phyloP scores from a whole-genome alignment of 176 grass and related monocot genomes.

The Typha latifolia region DNA sequence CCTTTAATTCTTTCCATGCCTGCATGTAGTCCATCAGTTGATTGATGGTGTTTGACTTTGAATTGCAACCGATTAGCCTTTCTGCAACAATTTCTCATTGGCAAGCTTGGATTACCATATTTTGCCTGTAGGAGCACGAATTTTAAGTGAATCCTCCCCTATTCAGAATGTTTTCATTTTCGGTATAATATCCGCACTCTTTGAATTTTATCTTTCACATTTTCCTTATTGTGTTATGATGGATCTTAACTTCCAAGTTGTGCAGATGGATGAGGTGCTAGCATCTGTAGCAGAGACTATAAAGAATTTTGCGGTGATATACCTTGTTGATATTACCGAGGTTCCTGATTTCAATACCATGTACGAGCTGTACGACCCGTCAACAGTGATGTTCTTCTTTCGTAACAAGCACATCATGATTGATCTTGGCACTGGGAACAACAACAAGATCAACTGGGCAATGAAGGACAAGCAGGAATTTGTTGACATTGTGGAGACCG shows the following conservation, averaged over 20 bases:
- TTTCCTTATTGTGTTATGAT: neutral
- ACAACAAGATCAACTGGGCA: slow-evolving; percentile 95
- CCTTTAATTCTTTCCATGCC: too few species aligned
- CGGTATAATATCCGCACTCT: too few species aligned
- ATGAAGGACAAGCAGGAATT: slow-evolving; percentile 96
- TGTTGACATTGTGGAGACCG: slow-evolving; percentile 86
- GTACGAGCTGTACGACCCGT: slow-evolving; percentile 90
- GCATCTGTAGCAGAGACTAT: slow-evolving; percentile 63
- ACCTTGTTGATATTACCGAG: slow-evolving; percentile 73
- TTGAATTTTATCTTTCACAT: neutral
- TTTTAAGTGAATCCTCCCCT: too few species aligned
- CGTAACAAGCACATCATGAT: slow-evolving; percentile 99
- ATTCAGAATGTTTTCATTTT: too few species aligned
- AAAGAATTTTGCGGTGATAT: slow-evolving; percentile 89
- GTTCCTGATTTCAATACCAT: slow-evolving; percentile 88
- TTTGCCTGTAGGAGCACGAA: too few species aligned
- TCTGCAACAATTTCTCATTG: too few species aligned
- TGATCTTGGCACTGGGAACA: slow-evolving; percentile 91
- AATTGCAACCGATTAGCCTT: too few species aligned
- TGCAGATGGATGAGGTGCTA: slow-evolving; percentile 89
- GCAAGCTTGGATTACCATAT: too few species aligned
- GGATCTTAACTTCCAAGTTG: neutral
- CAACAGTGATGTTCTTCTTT: slow-evolving; percentile 95
- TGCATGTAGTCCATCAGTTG: too few species aligned
- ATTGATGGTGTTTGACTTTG: too few species aligned